Evolutionary conservation across 169 alveolate genomes (phyloP).

Genomic region (Gregarina niphandrodes): DNA sequence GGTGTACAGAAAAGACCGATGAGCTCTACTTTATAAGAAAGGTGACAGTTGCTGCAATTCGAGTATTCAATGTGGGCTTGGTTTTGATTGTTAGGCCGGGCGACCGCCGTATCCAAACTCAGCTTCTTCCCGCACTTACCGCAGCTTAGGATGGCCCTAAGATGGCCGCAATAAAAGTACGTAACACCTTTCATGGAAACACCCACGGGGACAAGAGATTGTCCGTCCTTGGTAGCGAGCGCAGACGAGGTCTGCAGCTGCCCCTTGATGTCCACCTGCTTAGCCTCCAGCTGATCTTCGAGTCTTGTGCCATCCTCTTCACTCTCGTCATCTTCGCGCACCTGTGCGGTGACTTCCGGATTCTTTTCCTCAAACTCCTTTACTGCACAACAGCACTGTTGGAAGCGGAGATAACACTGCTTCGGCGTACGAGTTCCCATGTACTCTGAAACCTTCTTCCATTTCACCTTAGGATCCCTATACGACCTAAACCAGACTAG

Average conservation of each 20-base stretch:
- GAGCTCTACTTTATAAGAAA: slow-evolving; percentile 3
- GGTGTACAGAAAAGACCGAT: too few relatives aligned
- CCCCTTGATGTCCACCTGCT: neutral
- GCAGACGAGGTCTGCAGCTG: too few relatives aligned
- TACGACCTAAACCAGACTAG: slow-evolving; percentile 12
- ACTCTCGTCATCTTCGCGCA: neutral
- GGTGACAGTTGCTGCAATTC: slow-evolving; percentile 11
- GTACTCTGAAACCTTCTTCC: slow-evolving; percentile 12
- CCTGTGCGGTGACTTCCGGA: neutral
- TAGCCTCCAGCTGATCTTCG: neutral
- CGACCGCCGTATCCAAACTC: neutral
- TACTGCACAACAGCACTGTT: slow-evolving; percentile 6
- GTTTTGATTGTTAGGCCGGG: neutral
- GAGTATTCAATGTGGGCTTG: neutral
- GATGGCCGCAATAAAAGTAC: neutral
- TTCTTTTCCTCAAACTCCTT: neutral
- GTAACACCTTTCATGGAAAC: neutral
- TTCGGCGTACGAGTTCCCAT: slow-evolving; percentile 14
- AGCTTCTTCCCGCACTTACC: neutral
- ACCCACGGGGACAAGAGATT: neutral
- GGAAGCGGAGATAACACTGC: slow-evolving; percentile 14
- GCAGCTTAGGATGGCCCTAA: neutral
- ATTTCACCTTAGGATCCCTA: slow-evolving; percentile 8
- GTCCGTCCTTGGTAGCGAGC: too few relatives aligned
- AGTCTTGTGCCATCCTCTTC: neutral